Evolutionary conservation across 129 eudicot species (phyloP), one percentile per base, ranked within the genome.

Genomic region (Flaveria trinervia): DNA sequence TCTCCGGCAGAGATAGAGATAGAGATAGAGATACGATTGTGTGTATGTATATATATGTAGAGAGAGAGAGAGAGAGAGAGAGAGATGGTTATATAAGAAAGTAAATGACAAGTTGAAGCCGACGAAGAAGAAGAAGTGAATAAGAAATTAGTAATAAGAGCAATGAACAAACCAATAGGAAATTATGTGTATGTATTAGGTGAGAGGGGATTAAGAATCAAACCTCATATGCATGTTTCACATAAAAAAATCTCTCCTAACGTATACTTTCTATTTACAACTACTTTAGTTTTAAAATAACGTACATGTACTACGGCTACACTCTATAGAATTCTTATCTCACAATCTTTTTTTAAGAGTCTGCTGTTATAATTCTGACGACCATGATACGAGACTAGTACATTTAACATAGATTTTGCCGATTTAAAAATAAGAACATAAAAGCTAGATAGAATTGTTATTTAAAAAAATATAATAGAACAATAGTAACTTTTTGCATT

Each of bases 151-250:
- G 39, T 5, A 33, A 33, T 33, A 33, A 6, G 14, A 46, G 56
- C 9, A 73, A 52, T 5, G 8, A 39, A n/a, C 13, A 36, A 56
- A 55, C 68, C 8, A 22, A 66, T 14, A 36, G 25, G 25, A 26
- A 57, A 52, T 61, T 20, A 43, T 55, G 78, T 71, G 78, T 79
- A 72, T 71, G 78, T 79, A 72, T 72, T 79, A 72, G 78, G 83
- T 79, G 73, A 65, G 69, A 64, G 17, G 26, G 36, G 16, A 23
- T 25, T 18, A 79, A 65, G 44, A 51, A 64, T 41, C 77, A 50
- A 64, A 20, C 25, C 39, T 65, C 66, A 36, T 62, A 9, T 52
- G 22, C 39, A 36, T 36, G 6, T 60, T 78, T 71, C 68, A 50
- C 55, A 49, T 79, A 71, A 72, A 79, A 71, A 23, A 49, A 9